Base-by-base conservation (phyloP, 1,139 yeast species). In the Pichia sp. region DNA sequence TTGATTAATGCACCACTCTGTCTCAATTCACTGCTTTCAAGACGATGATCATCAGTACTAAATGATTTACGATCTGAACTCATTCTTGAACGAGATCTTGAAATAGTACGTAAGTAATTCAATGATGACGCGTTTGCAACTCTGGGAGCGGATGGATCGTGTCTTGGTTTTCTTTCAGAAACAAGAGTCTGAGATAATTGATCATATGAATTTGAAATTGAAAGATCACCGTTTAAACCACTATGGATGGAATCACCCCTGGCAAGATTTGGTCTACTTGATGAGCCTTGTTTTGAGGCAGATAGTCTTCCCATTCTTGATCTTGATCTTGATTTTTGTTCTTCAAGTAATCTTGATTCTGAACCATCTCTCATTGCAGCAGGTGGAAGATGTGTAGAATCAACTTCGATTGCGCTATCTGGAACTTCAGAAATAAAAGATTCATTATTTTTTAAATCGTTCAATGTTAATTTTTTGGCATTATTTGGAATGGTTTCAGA, bases 201-300 rank as follows among this genome's bases (percentile, higher is more conserved):
- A 39, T 46, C 53, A 42, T 25, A 50, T 6, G 53, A 36, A n/a
- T 39, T 43, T 7, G 47, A 40, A 15, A 50, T 45, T 22, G 53
- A 42, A 30, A 44, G 45, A 20, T 61, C 65, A 40, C 60, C 62
- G 44, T 63, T 58, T 22, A 64, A 56, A 3, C 67, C 67, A 58
- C 73, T 74, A 58, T 78, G 80, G 60, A 79, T 80, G 1, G 84
- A 77, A 56, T 80, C 85, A 42, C 86, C 86, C 53, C 82, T 71
- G 9, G 85, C 85, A 59, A 80, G 70, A 61, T 80, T 84, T 4
- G 85, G 82, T 55, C 64, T 69, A 4, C 53, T 45, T 4, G 72
- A 59, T 1, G 59, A 47, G 7, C 63, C 59, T n/a, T 67, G 63
- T 37, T 63, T 57, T 18, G 71, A 64, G 44, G 72, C 26, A 13